Base-by-base conservation (phyloP, 2,329 filamentous ascomycete genomes). In the Epichloe baconii region DNA sequence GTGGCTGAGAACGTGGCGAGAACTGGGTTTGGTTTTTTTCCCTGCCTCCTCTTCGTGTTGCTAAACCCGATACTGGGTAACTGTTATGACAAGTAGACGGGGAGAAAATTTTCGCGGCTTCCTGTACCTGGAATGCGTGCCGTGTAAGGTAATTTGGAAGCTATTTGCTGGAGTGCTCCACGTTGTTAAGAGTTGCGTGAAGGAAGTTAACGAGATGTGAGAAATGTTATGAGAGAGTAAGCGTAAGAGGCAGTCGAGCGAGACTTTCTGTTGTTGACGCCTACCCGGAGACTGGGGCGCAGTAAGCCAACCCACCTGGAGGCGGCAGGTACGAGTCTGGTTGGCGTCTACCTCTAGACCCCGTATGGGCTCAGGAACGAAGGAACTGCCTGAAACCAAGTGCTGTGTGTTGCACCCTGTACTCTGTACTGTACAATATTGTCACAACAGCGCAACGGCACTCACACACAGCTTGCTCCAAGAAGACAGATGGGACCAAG, bases 1-100 rank as follows among this genome's bases (percentile, higher is more conserved):
- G 68, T 70, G 68, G 68, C 68, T 70, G 68, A 64, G 64, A 68
- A 59, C 66, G 68, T 70, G 68, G 68, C 68, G 68, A 70, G 64
- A 70, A 67, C 66, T 69, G 61, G 52, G 54, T 36, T 40, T 23
- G 36, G 58, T 59, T 61, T 61, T 59, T 55, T 50, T 55, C 57
- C 54, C 23, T 31, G 5, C 23, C 23, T 26, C 23, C 37, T 44
- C 41, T 17, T 37, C 17, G 36, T 47, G 37, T 49, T 52, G 57
- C 54, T 46, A 31, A 44, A 19, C 48, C 56, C 37, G 40, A 42
- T 51, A 42, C 48, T 48, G 51, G 44, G 23, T 43, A 37, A 19
- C 12, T 46, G 42, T 31, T 12, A 37, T 31, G 47, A 38, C 37
- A 36, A 44, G 31, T 23, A 11, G 19, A 35, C 10, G 6, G 19